Percentiles rank a stretch among this genome's conserved stretches.
Conservation (phyloP, 352 stramenopile genomes). For the Blastocystis sp. region DNA sequence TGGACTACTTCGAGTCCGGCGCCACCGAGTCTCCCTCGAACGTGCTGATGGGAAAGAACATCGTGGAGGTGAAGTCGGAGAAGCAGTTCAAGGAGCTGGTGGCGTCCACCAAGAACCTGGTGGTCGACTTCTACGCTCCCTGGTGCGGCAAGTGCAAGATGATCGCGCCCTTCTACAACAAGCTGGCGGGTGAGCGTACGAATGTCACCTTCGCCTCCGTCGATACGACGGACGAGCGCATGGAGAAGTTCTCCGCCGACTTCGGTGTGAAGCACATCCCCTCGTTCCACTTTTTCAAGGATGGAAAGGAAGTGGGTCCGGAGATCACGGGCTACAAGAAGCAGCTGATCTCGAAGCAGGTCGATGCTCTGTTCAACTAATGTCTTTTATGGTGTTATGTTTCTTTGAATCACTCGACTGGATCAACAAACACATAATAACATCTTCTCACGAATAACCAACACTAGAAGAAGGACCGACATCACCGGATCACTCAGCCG, state of each 20-base stretch:
- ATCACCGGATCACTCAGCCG: neutral
- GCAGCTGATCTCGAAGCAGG: constrained; percentile 51
- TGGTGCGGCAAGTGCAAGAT: constrained; percentile 62
- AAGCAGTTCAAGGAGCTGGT: constrained; percentile 57
- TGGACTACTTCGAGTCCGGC: constrained; percentile 44
- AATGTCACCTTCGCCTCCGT: constrained; percentile 48
- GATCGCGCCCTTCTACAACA: constrained; percentile 53
- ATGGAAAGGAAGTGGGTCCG: constrained; percentile 53
- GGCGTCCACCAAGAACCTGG: constrained; percentile 33
- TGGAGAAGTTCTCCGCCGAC: constrained; percentile 47
- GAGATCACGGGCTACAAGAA: constrained; percentile 56
- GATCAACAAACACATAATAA: neutral
- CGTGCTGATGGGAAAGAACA: constrained; percentile 22
- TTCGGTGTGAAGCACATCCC: constrained; percentile 51
- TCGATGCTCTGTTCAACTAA: constrained; percentile 53
- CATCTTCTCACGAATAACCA: constrained; percentile 39
- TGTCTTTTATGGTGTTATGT: neutral
- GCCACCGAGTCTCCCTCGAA: constrained; percentile 32
- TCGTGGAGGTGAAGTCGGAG: constrained; percentile 52
- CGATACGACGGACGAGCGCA: constrained; percentile 24
- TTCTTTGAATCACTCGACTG: too few species aligned
- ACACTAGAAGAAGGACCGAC: neutral
- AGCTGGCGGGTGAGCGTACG: constrained; percentile 35
- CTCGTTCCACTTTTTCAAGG: constrained; percentile 57
- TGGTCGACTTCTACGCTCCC: constrained; percentile 61